Evolutionary conservation across 345 rosid species (phyloP), one percentile per base, ranked within the genome.

Genomic region (Turritis glabra): DNA sequence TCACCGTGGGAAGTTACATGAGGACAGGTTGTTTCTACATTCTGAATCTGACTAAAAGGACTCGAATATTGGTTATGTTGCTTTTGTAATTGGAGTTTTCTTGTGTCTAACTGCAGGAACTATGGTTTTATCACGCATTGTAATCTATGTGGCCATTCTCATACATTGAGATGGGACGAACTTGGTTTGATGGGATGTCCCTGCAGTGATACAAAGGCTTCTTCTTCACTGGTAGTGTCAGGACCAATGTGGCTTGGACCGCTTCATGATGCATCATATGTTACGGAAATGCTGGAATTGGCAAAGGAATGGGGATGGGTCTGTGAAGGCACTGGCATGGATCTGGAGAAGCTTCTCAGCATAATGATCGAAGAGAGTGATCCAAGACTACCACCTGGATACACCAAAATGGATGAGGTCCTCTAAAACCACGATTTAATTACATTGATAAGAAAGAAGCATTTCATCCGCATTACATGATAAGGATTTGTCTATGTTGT

Each of bases 171-270:
- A 8, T 91, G 89, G 92, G 84, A 80, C 60, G 88, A 88, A 51
- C 91, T 94, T 68, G 89, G 93, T 70, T 76, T 64, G 61, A 82
- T 90, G 32, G 72, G 82, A 37, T 91, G 97, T 80, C 74, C 82
- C 32, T 91, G 95, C 81, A 62, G 79, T 57, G 80, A 76, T 30
- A 73, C 71, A 32, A 81, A 82, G 76, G 92, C 64, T 67, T 69
- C 85, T 57, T 46, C 86, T 46, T 82, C 90, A 5, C 72, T 81
- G 10, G 81, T 80, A 19, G 87, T 89, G 11, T 85, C 96, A 0
- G 98, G 90, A 53, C 95, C 98, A 40, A 46, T 94, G 51, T 91
- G 96, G 97, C 85, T 84, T 32, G 98, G 96, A 62, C 89, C 96
- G 40, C 95, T 94, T 75, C 98, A 91, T 55, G 74, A 79, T 23